phyloP scores from a whole-genome alignment of 495 filamentous ascomycete genomes.

The Hyaloscypha finlandica region DNA sequence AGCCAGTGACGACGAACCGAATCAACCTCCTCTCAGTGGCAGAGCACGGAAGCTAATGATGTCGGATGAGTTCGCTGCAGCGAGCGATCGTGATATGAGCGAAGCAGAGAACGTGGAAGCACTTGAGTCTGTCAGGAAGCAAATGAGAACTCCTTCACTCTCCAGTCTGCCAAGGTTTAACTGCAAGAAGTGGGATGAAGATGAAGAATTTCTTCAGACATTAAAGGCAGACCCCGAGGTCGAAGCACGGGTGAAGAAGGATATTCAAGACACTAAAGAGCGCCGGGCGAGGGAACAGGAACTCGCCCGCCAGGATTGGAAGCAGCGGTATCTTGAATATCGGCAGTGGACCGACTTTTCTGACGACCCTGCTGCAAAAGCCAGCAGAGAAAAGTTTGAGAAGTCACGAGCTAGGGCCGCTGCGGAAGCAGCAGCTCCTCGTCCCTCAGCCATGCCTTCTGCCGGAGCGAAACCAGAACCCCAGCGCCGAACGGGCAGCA shows the following conservation, averaged over 20 bases:
- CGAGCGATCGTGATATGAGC: conserved; percentile 59
- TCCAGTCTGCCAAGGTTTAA: conserved; percentile 46
- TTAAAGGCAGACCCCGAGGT: conserved; percentile 16
- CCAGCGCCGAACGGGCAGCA: conserved; percentile 31
- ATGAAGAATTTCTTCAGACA: conserved; percentile 37
- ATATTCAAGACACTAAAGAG: conserved; percentile 32
- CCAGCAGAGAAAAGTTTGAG: conserved; percentile 34
- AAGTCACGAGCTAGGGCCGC: conserved; percentile 20
- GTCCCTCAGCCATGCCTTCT: conserved; percentile 33
- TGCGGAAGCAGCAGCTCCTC: conserved; percentile 31
- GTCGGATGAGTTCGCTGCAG: conserved; percentile 1
- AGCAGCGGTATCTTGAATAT: conserved; percentile 45
- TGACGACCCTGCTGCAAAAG: conserved; percentile 46
- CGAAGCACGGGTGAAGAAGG: conserved; percentile 12
- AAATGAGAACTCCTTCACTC: conserved; percentile 47
- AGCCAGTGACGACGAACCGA: conserved; percentile 55
- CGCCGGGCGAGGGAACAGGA: conserved; percentile 34
- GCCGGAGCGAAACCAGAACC: conserved; percentile 31
- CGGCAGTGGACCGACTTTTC: conserved; percentile 53
- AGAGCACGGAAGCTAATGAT: not conserved
- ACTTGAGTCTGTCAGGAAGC: conserved; percentile 45
- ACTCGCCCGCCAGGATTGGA: conserved; percentile 34
- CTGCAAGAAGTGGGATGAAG: conserved; percentile 45
- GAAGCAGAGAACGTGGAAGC: conserved; percentile 50
- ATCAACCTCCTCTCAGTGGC: conserved; percentile 41